phyloP scores from a whole-genome alignment of 2,329 filamentous ascomycete species.

The Penicillium sp. region DNA sequence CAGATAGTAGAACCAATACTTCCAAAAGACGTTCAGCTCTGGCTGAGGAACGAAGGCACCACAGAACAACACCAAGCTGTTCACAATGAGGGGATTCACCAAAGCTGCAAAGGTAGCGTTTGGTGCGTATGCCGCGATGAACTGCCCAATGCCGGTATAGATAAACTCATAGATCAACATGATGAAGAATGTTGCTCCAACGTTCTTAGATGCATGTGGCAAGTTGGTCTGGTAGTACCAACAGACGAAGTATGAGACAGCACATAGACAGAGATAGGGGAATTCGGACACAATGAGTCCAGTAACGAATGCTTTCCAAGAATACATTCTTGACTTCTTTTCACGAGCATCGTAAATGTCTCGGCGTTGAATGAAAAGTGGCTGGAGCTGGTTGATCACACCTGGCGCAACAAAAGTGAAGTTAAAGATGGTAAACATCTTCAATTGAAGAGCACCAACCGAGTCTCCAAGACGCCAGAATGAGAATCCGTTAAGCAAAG shows the following conservation, averaged over 20 bases:
- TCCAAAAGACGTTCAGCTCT: constrained; percentile 8
- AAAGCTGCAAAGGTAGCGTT: constrained; percentile 8
- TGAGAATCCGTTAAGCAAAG: constrained; percentile 53
- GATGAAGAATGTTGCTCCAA: constrained; percentile 8
- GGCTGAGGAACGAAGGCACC: constrained; percentile 5
- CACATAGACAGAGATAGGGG: constrained; percentile 63
- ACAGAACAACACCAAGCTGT: constrained; percentile 7
- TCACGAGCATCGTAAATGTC: constrained; percentile 68
- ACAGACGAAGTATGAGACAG: constrained; percentile 66
- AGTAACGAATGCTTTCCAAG: constrained; percentile 71
- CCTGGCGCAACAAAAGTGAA: constrained; percentile 56
- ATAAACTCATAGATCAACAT: constrained; percentile 13
- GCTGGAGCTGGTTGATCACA: constrained; percentile 54
- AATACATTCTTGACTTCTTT: constrained; percentile 70
- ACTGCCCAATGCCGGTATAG: constrained; percentile 11
- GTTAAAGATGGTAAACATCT: constrained; percentile 69
- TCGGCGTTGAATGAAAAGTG: constrained; percentile 69
- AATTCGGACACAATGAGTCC: constrained; percentile 69
- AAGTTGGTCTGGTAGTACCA: constrained; percentile 69
- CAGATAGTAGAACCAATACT: constrained; percentile 9
- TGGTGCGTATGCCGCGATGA: constrained; percentile 10
- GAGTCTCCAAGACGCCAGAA: constrained; percentile 69
- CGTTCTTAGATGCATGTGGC: constrained; percentile 29
- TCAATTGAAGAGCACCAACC: constrained; percentile 67
- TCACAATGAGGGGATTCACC: constrained; percentile 4